Percentiles rank a stretch among this genome's conserved stretches.
phyloP scores from a whole-genome alignment of 169 alveolate genomes.

The Plasmodium yoelii region DNA sequence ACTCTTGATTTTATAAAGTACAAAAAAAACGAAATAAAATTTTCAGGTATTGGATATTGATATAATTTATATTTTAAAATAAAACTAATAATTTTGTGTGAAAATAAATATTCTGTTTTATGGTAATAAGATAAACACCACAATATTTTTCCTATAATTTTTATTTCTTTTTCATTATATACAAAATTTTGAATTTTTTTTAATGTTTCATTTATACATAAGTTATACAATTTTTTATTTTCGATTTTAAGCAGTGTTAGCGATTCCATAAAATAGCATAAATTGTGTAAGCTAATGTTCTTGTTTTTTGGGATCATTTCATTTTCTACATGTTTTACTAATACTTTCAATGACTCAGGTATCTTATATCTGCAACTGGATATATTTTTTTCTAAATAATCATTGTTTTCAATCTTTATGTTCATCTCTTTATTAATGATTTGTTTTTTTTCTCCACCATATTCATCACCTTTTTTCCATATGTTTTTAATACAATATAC shows the following conservation, averaged over 20 bases:
- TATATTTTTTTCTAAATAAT: conserved; percentile 40
- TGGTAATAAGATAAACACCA: conserved; percentile 77
- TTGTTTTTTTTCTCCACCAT: neutral
- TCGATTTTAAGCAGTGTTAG: conserved; percentile 55
- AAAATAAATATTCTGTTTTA: conserved; percentile 55
- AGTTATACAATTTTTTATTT: conserved; percentile 31
- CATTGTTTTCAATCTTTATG: conserved; percentile 2
- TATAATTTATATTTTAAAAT: conserved; percentile 26
- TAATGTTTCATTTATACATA: conserved; percentile 21
- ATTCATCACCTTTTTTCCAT: neutral
- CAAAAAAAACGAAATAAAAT: conserved; percentile 62
- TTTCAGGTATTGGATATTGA: conserved; percentile 51
- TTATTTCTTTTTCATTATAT: conserved; percentile 26
- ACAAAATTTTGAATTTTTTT: neutral
- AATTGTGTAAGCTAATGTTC: conserved; percentile 13
- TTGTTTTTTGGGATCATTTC: neutral
- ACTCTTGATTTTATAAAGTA: conserved; percentile 73
- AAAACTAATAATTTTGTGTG: conserved; percentile 33
- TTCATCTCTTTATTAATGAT: neutral
- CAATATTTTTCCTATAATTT: conserved; percentile 55
- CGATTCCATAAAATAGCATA: conserved; percentile 70
- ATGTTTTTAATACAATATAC: conserved; percentile 39
- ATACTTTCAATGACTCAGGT: conserved; percentile 39
- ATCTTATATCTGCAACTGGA: conserved; percentile 26
- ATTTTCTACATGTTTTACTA: conserved; percentile 31